Evolutionary conservation across 2,329 filamentous ascomycete genomes (phyloP).

Genomic region (Lachnellula cervina): DNA sequence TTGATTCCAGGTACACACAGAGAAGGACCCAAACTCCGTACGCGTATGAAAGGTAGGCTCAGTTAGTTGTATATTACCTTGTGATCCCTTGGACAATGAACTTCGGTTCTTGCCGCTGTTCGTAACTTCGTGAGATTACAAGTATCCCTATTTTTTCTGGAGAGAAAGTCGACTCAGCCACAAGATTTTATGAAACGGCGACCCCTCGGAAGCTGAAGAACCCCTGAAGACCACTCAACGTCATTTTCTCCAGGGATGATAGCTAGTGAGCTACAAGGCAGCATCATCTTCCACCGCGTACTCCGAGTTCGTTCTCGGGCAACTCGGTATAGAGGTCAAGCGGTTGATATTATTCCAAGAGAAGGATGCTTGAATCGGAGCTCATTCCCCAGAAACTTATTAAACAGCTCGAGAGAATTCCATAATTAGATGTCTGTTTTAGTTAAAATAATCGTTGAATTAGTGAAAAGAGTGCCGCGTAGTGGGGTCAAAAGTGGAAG

Average conservation of each 20-base stretch:
- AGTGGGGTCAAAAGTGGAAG: background rate
- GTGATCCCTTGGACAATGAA: too few species aligned
- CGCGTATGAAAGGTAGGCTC: too few species aligned
- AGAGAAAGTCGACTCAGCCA: background rate
- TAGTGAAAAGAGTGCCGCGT: background rate
- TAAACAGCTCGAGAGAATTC: background rate
- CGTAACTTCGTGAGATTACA: too few species aligned
- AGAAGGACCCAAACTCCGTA: too few species aligned
- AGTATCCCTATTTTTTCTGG: background rate
- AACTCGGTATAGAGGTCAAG: background rate
- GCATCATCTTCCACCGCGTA: background rate
- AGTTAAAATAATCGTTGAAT: background rate
- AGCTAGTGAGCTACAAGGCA: background rate
- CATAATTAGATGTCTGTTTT: background rate
- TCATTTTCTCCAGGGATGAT: constrained; percentile 1
- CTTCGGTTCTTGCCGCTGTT: too few species aligned
- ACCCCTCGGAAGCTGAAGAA: constrained; percentile 4
- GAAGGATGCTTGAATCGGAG: background rate
- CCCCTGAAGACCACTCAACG: constrained; percentile 4
- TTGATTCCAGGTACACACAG: too few species aligned
- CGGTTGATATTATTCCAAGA: background rate
- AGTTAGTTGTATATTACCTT: too few species aligned
- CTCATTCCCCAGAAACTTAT: background rate
- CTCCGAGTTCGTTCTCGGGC: background rate
- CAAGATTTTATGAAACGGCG: background rate